Evolutionary conservation across 2,329 filamentous ascomycete genomes (phyloP).

Genomic region (Stemphylium lycopersici): DNA sequence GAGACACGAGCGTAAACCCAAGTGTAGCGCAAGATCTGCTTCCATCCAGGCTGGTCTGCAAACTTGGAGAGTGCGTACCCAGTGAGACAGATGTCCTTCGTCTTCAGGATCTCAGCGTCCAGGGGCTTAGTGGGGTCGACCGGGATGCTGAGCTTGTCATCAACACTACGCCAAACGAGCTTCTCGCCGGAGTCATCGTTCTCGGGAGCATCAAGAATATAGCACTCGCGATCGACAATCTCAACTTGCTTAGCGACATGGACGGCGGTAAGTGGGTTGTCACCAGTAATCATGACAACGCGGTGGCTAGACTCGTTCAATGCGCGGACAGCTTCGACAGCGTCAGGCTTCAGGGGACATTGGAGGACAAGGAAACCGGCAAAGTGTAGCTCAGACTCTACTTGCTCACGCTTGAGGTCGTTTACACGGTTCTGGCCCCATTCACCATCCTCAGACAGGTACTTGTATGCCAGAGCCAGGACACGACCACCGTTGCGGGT

Average conservation of each 20-base stretch:
- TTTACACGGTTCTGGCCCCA: slow-evolving; percentile 86
- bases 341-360: slow-evolving; percentile 95
- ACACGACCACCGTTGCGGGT: slow-evolving; percentile 95
- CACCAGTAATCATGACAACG: slow-evolving; percentile 98
- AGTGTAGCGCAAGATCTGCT: slow-evolving; percentile 79
- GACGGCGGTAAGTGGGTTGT: slow-evolving; percentile 94
- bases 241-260: slow-evolving; percentile 96
- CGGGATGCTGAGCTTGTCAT: slow-evolving; percentile 84
- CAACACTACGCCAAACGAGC: slow-evolving; percentile 92
- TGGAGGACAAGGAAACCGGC: slow-evolving; percentile 95
- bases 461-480: slow-evolving; percentile 91
- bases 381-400: slow-evolving; percentile 84
- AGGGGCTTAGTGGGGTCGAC: slow-evolving; percentile 84
- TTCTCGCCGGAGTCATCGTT: slow-evolving; percentile 80
- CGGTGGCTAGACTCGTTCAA: slow-evolving; percentile 98
- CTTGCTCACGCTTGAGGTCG: slow-evolving; percentile 89
- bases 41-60: slow-evolving; percentile 77
- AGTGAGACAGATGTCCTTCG: slow-evolving; percentile 93
- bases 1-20: slow-evolving; percentile 99
- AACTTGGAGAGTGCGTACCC: slow-evolving; percentile 92
- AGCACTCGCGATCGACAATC: slow-evolving; percentile 92
- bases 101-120: slow-evolving; percentile 78
- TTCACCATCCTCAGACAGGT: slow-evolving; percentile 80
- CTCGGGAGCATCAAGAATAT: slow-evolving; percentile 95
- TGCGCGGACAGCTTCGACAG: slow-evolving; percentile 92